Evolutionary conservation across 2,329 filamentous ascomycete species (phyloP).

Genomic region (Mariannaea elegans): DNA sequence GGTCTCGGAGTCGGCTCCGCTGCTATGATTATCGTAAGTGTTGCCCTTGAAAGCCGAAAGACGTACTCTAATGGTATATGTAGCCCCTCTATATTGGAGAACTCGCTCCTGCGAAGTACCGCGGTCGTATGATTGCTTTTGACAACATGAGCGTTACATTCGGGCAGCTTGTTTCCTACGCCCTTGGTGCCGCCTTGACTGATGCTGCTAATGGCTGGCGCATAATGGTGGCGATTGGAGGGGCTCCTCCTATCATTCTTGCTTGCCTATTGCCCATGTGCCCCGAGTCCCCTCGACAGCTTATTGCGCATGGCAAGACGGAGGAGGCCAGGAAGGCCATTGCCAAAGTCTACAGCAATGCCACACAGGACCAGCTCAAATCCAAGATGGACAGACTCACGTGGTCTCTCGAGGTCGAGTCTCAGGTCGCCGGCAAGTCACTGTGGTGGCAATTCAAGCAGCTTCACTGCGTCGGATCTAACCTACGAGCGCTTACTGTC

Average conservation of each 20-base stretch:
- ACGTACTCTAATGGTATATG: neutral
- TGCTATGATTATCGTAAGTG: constrained; percentile 51
- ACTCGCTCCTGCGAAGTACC: constrained; percentile 56
- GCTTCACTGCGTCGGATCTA: constrained; percentile 52
- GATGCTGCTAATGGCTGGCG: constrained; percentile 53
- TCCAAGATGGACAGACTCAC: constrained; percentile 53
- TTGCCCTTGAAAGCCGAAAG: neutral
- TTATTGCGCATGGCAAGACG: constrained; percentile 50
- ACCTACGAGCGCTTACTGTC: constrained; percentile 53
- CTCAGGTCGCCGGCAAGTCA: constrained; percentile 47
- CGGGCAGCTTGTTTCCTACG: constrained; percentile 51
- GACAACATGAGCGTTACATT: constrained; percentile 56
- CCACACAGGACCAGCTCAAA: constrained; percentile 50
- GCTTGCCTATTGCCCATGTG: constrained; percentile 51
- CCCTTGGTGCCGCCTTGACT: constrained; percentile 49
- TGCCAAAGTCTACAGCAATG: constrained; percentile 49
- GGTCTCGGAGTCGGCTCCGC: constrained; percentile 57
- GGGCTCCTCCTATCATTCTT: constrained; percentile 53
- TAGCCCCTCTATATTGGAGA: constrained; percentile 54
- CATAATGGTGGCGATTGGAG: constrained; percentile 57
- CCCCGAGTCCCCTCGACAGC: constrained; percentile 56
- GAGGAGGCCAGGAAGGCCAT: constrained; percentile 50
- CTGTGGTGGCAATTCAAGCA: constrained; percentile 53
- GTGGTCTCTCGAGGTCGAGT: constrained; percentile 46
- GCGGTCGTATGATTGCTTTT: constrained; percentile 57